These are phyloP conservation scores for Incumbomyces delicatus DNA, from an alignment of 2,329 filamentous ascomycete species.

Conservation along the genomic window DNA sequence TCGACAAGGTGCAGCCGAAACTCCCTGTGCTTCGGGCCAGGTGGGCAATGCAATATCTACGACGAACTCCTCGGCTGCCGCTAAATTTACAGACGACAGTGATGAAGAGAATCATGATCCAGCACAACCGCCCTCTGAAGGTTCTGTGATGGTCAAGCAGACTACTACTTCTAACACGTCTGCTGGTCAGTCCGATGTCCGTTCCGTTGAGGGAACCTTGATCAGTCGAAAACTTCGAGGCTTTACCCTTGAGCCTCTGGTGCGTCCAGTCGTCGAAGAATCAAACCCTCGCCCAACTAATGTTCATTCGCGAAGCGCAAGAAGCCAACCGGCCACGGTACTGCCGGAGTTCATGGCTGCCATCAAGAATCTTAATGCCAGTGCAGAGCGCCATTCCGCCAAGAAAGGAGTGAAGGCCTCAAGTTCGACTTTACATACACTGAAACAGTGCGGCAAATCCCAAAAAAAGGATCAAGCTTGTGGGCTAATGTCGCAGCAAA, in stretches of 20 bases:
- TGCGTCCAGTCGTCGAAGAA: neutral
- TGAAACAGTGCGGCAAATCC: too few species aligned
- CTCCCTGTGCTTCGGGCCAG: too few species aligned
- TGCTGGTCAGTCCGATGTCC: neutral
- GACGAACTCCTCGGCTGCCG: neutral
- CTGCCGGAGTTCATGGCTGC: constrained; percentile 7
- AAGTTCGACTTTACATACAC: too few species aligned
- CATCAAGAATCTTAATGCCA: neutral
- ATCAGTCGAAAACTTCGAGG: constrained; percentile 3
- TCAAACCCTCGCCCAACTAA: neutral
- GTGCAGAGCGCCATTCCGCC: neutral
- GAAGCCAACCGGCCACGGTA: neutral
- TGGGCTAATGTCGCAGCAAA: too few species aligned
- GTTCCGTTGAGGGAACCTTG: neutral
- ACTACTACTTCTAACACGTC: neutral
- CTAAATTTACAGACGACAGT: constrained; percentile 1
- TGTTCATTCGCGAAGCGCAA: neutral
- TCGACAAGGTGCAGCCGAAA: too few species aligned
- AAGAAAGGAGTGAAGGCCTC: too few species aligned
- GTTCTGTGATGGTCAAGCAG: neutral
- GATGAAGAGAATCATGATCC: constrained; percentile 4
- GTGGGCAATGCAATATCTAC: too few species aligned
- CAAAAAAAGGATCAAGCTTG: too few species aligned
- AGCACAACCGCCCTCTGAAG: neutral
- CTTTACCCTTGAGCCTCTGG: constrained; percentile 1